These are phyloP conservation scores for Trichoderma erinaceum DNA, from an alignment of 495 filamentous ascomycete species.

Conservation along the genomic window DNA sequence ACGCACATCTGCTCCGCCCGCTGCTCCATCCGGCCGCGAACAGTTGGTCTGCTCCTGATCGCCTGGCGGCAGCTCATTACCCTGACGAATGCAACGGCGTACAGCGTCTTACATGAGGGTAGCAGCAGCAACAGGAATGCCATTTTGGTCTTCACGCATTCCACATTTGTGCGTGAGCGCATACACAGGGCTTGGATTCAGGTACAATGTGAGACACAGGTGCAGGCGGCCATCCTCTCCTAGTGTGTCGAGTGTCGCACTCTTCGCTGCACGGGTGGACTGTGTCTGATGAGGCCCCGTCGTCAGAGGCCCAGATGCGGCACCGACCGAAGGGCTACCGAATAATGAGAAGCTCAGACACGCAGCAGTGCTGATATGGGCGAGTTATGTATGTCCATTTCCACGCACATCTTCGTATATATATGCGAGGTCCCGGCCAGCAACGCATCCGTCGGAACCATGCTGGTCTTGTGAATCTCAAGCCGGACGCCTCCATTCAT, in stretches of 20 bases:
- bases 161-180: not conserved
- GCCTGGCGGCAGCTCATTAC: slow-evolving; percentile 1
- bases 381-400: not conserved
- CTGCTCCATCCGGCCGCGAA: not conserved
- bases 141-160: slow-evolving; percentile 5
- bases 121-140: not conserved
- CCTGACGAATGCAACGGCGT: slow-evolving; percentile 1
- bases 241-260: not conserved
- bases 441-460: slow-evolving; percentile 8
- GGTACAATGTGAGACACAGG: not conserved
- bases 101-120: not conserved
- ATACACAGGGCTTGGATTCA: not conserved
- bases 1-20: not conserved
- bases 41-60: not conserved
- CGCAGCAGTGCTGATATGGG: not conserved
- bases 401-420: not conserved
- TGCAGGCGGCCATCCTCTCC: not conserved
- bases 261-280: not conserved
- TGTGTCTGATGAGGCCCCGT: slow-evolving; percentile 1
- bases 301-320: slow-evolving; percentile 4
- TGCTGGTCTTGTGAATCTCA: slow-evolving; percentile 9
- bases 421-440: not conserved
- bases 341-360: slow-evolving; percentile 8
- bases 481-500: slow-evolving; percentile 1
- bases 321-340: slow-evolving; percentile 11